Evolutionary conservation across 306 rosid genomes (phyloP).

Genomic region (Ormosia semicastrata): DNA sequence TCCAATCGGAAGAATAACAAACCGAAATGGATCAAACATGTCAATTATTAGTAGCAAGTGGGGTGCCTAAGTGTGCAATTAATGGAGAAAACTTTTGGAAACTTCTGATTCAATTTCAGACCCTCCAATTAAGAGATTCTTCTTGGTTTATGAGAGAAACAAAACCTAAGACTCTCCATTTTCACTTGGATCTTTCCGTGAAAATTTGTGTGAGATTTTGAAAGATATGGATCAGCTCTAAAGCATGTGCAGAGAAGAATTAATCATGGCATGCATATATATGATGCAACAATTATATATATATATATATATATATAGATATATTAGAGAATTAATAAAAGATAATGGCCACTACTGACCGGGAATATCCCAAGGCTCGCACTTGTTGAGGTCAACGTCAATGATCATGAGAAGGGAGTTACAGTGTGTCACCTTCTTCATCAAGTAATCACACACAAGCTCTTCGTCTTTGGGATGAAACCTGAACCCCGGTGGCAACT

Average conservation of each 20-base stretch:
- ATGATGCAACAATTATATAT: not conserved
- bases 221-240: not conserved
- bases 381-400: conserved; percentile 94
- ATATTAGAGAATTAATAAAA: conserved; percentile 5
- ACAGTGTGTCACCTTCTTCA: conserved; percentile 57
- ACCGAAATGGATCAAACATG: conserved; percentile 25
- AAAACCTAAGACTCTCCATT: not conserved
- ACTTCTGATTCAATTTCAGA: not conserved
- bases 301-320: too few relatives aligned
- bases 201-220: not conserved
- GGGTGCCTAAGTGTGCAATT: not conserved
- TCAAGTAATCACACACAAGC: conserved; percentile 81
- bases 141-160: not conserved
- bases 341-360: conserved; percentile 41
- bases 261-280: not conserved
- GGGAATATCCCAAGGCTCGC: conserved; percentile 96
- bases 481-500: conserved; percentile 88
- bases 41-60: conserved; percentile 1
- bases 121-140: not conserved
- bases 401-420: conserved; percentile 60
- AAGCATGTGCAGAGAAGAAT: not conserved
- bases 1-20: conserved; percentile 5
- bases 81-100: not conserved
- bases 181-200: too few relatives aligned
- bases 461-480: conserved; percentile 97